Base-by-base conservation (phyloP, 768 basidiomycete species). In the Leccinum barrowsii region DNA sequence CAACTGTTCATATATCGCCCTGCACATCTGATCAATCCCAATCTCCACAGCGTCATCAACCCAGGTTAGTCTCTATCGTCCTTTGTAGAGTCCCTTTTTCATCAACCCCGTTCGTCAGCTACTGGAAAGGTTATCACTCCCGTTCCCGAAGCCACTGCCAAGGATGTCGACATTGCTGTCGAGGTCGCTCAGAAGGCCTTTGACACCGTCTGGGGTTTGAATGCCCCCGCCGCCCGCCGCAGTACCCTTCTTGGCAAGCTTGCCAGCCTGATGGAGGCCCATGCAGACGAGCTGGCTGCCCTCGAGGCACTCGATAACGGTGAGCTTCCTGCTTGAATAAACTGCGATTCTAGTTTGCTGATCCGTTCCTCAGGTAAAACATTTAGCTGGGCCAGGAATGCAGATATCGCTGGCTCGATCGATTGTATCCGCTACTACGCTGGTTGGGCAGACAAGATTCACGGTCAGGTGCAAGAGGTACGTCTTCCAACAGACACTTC, bases 361-460 rank as follows among this genome's bases (percentile, higher is more conserved):
- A 66, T 37, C 10, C 10, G 24, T n/a, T 34, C 21, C 12, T 32
- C 40, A 81, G 83, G 86, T 47, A 87, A 87, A 73, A 78, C 82
- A 2, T 86, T 77, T 66, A 34, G 54, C 10, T 76, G 73, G 69
- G 78, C 85, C 12, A 81, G 76, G 58, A 71, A 66, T 17, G 71
- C 65, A 0, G 90, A 90, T 62, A 68, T 89, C 2, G 64, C 67
- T 0, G 72, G 2, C 7, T 35, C 65, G 5, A 59, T 68, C n/a
- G 58, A 65, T 5, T 54, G 77, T 30, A 71, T 93, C 63, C 78
- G 83, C 34, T 96, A 95, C 75, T 98, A 89, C 65, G 90, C 85
- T 44, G 94, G 94, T 17, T 91, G 90, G 86, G 90, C 92, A 21
- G 94, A 94, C 77, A 96, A 95, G 76, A 74, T 89, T 54, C 76